Conservation (phyloP, 2,329 filamentous ascomycete species). For the Aspergillus pseudonomiae region DNA sequence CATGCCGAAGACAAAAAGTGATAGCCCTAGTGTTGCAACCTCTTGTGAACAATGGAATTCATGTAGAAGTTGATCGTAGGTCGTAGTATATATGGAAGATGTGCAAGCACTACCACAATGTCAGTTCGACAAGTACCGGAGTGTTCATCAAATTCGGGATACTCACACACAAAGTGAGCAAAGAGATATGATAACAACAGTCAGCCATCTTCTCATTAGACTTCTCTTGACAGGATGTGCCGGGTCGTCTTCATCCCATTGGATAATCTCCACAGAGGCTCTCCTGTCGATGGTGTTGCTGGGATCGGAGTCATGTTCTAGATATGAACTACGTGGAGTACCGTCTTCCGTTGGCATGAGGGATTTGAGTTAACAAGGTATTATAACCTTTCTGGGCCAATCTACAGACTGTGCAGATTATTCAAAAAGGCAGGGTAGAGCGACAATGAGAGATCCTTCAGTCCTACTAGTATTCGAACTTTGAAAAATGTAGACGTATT, state of each 20-base stretch:
- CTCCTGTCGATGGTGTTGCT: not conserved
- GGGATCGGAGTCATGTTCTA: not conserved
- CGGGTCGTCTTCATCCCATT: constrained; percentile 75
- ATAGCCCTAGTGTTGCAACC: constrained; percentile 78
- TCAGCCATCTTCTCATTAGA: constrained; percentile 73
- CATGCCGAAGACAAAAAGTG: constrained; percentile 80
- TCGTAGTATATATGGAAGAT: constrained; percentile 85
- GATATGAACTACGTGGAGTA: not conserved
- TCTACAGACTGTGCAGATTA: not conserved
- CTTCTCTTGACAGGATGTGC: constrained; percentile 72
- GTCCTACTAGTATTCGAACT: not conserved
- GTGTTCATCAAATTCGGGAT: not conserved
- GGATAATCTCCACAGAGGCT: not conserved
- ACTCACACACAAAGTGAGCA: constrained; percentile 84
- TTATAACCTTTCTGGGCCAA: not conserved
- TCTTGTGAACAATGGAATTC: constrained; percentile 74
- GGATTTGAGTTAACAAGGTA: not conserved
- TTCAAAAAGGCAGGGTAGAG: not conserved
- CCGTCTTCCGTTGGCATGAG: not conserved
- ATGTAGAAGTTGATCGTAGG: constrained; percentile 74
- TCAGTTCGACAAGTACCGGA: constrained; percentile 7
- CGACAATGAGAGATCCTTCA: not conserved
- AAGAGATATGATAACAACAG: constrained; percentile 70
- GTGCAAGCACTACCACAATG: constrained; percentile 68
- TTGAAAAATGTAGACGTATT: not conserved